Percentiles rank a stretch among this genome's conserved stretches.
phyloP scores from a whole-genome alignment of 352 stramenopile species.

The Phytopythium cucurbitacearum region DNA sequence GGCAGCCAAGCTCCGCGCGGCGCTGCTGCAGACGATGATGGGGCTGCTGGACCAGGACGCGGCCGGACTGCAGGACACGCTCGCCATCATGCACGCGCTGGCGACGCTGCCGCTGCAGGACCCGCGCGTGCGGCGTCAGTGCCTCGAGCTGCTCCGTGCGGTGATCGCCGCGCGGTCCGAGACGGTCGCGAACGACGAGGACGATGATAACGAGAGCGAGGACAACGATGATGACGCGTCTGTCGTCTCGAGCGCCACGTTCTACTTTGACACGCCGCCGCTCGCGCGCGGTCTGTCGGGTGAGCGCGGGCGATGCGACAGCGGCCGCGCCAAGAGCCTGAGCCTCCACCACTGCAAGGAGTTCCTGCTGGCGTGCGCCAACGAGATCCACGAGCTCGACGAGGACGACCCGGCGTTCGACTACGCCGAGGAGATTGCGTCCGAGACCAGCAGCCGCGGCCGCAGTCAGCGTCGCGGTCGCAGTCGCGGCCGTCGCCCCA shows the following conservation, averaged over 20 bases:
- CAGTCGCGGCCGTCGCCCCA: background rate
- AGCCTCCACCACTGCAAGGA: slow-evolving; percentile 55
- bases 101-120: slow-evolving; percentile 37
- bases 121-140: slow-evolving; percentile 28
- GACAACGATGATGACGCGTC: background rate
- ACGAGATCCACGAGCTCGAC: slow-evolving; percentile 80
- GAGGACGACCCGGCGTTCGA: slow-evolving; percentile 63
- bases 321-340: slow-evolving; percentile 35
- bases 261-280: background rate
- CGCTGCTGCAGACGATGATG: slow-evolving; percentile 54
- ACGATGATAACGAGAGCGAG: background rate
- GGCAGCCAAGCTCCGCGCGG: slow-evolving; percentile 27
- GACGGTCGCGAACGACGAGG: slow-evolving; percentile 3
- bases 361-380: slow-evolving; percentile 70
- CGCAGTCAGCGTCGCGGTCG: background rate
- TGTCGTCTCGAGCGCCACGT: background rate
- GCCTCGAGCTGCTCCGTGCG: slow-evolving; percentile 31
- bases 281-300: background rate
- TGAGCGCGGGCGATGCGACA: slow-evolving; percentile 7
- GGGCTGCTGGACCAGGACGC: slow-evolving; percentile 49
- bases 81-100: slow-evolving; percentile 45
- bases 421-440: slow-evolving; percentile 55
- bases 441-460: background rate
- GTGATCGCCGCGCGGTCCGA: slow-evolving; percentile 6
- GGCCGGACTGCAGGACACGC: slow-evolving; percentile 34